Percentiles rank a stretch among this genome's conserved stretches.
Evolutionary conservation across 106 monocot genomes (phyloP).

Genomic region (Narthecium ossifragum): DNA sequence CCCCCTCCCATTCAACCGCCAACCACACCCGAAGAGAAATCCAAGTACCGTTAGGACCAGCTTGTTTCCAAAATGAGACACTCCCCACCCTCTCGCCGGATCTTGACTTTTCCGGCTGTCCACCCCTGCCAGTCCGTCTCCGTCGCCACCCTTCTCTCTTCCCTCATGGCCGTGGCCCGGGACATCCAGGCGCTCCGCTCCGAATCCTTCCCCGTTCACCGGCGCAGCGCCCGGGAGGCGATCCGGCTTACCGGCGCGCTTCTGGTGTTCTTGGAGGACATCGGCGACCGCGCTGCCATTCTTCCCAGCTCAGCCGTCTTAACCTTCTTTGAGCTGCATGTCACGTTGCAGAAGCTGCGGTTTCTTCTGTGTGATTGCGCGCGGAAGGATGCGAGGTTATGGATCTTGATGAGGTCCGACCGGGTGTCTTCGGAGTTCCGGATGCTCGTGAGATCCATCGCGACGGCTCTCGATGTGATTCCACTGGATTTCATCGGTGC

Average conservation of each 20-base stretch:
- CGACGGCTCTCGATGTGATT: conserved; percentile 46
- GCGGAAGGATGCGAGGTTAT: conserved; percentile 38
- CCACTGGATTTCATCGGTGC: conserved; percentile 23
- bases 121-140: conserved; percentile 37
- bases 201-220: conserved; percentile 17
- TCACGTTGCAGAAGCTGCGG: conserved; percentile 56
- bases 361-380: conserved; percentile 42
- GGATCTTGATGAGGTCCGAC: conserved; percentile 47
- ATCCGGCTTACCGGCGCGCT: conserved; percentile 29
- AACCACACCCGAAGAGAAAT: neutral
- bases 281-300: neutral
- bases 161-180: conserved; percentile 27
- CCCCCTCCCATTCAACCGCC: neutral
- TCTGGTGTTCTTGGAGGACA: conserved; percentile 35
- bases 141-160: conserved; percentile 30
- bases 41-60: neutral
- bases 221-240: conserved; percentile 18
- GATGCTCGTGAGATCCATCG: conserved; percentile 33
- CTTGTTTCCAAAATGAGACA: neutral
- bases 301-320: conserved; percentile 20
- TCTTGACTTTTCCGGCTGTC: conserved; percentile 38
- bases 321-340: conserved; percentile 61
- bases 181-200: conserved; percentile 9
- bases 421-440: conserved; percentile 44
- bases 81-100: conserved; percentile 12